phyloP scores from a whole-genome alignment of 129 eudicot genomes.

The Pseudognaphalium luteoalbum region DNA sequence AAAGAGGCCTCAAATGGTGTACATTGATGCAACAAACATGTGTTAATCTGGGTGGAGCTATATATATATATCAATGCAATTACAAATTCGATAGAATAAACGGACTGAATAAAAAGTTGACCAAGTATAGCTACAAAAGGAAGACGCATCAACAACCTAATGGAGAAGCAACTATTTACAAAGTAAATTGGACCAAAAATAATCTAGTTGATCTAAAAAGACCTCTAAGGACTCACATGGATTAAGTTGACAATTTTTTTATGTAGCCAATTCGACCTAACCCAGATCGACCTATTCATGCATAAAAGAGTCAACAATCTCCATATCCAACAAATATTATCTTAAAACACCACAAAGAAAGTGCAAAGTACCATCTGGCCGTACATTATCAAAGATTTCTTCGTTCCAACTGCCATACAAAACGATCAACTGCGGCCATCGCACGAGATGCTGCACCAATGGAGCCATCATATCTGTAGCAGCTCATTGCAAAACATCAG shows the following conservation, averaged over 20 bases:
- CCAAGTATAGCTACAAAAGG: too few species aligned
- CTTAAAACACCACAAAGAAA: not conserved
- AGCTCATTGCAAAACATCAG: slow-evolving; percentile 20
- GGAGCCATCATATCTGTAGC: slow-evolving; percentile 87
- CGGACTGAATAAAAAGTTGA: too few species aligned
- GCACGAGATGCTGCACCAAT: slow-evolving; percentile 94
- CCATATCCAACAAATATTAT: not conserved
- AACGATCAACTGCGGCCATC: slow-evolving; percentile 78
- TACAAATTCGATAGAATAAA: too few species aligned
- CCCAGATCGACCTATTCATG: not conserved
- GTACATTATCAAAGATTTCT: slow-evolving; percentile 52
- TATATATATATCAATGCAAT: too few species aligned
- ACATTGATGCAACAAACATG: too few species aligned
- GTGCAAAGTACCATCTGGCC: not conserved
- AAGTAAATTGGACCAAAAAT: too few species aligned
- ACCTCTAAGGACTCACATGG: not conserved
- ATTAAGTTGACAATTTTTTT: not conserved
- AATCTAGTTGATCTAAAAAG: not conserved
- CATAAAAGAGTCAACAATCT: not conserved
- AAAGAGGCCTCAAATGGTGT: too few species aligned
- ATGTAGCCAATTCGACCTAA: not conserved
- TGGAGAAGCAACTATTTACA: not conserved
- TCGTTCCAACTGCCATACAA: slow-evolving; percentile 58
- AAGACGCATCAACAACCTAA: not conserved
- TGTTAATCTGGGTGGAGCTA: too few species aligned